Evolutionary conservation across 768 basidiomycete species (phyloP).

Genomic region (Mycena pura): DNA sequence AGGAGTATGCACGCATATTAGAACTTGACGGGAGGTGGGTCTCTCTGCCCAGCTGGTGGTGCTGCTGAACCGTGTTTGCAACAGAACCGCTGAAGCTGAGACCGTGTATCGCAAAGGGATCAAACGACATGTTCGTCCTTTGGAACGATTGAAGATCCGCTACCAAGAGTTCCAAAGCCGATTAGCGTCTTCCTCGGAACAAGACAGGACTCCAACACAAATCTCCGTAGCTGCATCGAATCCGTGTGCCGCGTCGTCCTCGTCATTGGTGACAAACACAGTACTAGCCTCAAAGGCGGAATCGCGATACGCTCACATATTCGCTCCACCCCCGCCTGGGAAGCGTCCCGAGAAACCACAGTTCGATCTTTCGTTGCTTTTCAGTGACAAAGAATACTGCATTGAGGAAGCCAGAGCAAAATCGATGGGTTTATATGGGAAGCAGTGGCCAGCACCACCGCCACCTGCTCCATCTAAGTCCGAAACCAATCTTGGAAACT

Average conservation of each 20-base stretch:
- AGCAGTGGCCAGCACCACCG: conserved; percentile 80
- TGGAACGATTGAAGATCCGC: conserved; percentile 82
- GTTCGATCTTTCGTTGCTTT: conserved; percentile 72
- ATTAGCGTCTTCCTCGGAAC: conserved; percentile 45
- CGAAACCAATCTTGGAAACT: conserved; percentile 17
- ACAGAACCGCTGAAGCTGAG: conserved; percentile 80
- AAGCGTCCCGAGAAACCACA: conserved; percentile 76
- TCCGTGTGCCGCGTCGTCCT: conserved; percentile 39
- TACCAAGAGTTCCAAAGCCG: conserved; percentile 82
- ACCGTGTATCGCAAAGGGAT: conserved; percentile 84
- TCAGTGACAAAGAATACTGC: conserved; percentile 87
- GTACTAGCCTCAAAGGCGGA: conserved; percentile 47
- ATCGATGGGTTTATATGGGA: conserved; percentile 82
- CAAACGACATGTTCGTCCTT: conserved; percentile 77
- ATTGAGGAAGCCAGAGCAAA: conserved; percentile 84
- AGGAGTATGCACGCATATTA: conserved; percentile 85
- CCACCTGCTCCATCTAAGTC: conserved; percentile 47
- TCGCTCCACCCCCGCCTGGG: conserved; percentile 69
- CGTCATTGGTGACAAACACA: conserved; percentile 37
- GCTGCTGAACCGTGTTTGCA: conserved; percentile 1
- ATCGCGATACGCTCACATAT: conserved; percentile 74
- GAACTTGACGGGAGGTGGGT: conserved; percentile 82
- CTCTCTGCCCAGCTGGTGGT: neutral
- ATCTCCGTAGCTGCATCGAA: conserved; percentile 37
- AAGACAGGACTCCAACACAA: conserved; percentile 30